Evolutionary conservation across 2,329 filamentous ascomycete species (phyloP), one percentile per base, ranked within the genome.

Genomic region (Trichoderma brevicompactum): DNA sequence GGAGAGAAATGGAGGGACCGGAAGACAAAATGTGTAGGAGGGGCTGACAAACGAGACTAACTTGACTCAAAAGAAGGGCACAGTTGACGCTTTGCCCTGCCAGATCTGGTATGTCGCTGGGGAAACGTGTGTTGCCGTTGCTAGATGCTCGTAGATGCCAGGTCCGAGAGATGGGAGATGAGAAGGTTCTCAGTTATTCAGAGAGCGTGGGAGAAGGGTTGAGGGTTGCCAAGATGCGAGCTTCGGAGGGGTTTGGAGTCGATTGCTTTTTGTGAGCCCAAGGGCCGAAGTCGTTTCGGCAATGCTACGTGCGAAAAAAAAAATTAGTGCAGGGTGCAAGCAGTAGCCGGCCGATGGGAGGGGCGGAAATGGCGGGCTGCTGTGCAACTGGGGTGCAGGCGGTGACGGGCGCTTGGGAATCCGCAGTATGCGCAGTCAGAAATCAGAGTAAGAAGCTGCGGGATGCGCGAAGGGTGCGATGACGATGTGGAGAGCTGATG

Each of bases 331-430:
- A 61, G 40, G 65, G 58, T 53, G 50, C 61, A 64, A 52, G 44
- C 28, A 28, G 23, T 28, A 41, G 50, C 52, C 60, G 58, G 59
- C 7, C 44, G 41, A 61, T 52, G 58, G 58, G 58, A 61, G 58
- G 34, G 59, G 65, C 65, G 65, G 65, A 66, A 66, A 66, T 58
- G 65, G 65, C 60, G 60, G 65, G 65, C 65, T 66, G 52, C 36
- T 52, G 59, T 52, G 53, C 53, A 64, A 66, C 62, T 49, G 61
- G 66, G 67, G 68, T 67, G 64, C 68, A 67, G 68, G 69, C 70
- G 69, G 70, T 72, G 69, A 70, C 68, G 68, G 66, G 62, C 50
- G 59, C 49, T 50, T 66, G 52, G 65, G 64, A 56, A 46, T 38
- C 56, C 48, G 64, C 46, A 49, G 52, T 58, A 61, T 52, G 62